Evolutionary conservation across 2,329 filamentous ascomycete genomes (phyloP), one percentile per base, ranked within the genome.

Genomic region (Botryotinia globosa): DNA sequence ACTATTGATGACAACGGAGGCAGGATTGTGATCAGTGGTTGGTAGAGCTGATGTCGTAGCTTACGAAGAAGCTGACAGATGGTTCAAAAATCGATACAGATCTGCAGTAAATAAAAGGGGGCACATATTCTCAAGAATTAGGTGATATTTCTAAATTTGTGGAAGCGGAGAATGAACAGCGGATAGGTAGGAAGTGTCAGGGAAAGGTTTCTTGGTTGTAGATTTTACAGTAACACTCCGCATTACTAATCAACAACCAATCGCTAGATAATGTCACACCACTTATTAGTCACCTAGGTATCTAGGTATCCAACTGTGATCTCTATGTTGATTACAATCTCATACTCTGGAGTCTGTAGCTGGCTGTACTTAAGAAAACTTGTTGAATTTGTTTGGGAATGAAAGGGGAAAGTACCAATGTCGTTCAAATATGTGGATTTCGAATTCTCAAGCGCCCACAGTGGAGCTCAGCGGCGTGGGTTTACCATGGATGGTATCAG

Each of bases 401-500:
- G 32, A 44, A 39, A 69, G 39, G 39, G 67, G 67, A 22, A 69
- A 45, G 29, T 45, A 54, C 45, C 34, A 44, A 45, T 69, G 64
- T 66, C 64, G 45, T 66, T 66, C 45, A 29, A 29, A 45, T 37
- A n/a, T 61, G 18, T 39, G 34, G 48, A 67, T 56, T 48, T 34
- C 44, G 12, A 51, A n/a, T n/a, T 34, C 37, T 32, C 20, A 37
- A 65, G 20, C 29, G 32, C 44, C 63, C 63, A 56, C 18, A 42
- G 48, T 68, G 65, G 65, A 68, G 34, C 65, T 56, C 48, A 68
- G 54, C 65, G 65, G 65, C 65, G 48, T 56, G 20, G 48, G 42
- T 56, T 66, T 66, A 54, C 48, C 65, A 68, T 68, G 65, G 48
- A 68, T 68, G 65, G 48, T 34, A 56, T 68, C 34, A 72, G 62